phyloP scores from a whole-genome alignment of 169 alveolate genomes.

The Eimeria necatrix region DNA sequence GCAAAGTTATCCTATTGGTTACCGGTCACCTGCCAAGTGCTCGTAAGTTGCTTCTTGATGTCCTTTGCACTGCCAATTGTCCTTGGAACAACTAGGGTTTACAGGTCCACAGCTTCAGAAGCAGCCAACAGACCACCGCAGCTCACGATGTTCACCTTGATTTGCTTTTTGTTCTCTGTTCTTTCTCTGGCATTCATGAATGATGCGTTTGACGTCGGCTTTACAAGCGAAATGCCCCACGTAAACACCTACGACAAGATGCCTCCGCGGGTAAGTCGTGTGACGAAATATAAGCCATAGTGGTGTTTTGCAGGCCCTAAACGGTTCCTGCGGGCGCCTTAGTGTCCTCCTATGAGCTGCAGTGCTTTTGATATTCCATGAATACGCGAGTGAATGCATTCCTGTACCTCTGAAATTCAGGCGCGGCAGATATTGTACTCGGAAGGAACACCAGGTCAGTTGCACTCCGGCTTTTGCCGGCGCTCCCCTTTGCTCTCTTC shows the following conservation, averaged over 20 bases:
- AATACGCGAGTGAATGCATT: not conserved
- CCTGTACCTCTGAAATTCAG: not conserved
- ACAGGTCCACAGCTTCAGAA: too few relatives aligned
- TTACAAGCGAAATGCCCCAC: not conserved
- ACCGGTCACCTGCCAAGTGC: too few relatives aligned
- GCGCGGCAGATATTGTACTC: slow-evolving; percentile 79
- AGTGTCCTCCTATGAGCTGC: not conserved
- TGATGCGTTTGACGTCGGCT: slow-evolving; percentile 12
- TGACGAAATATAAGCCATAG: not conserved
- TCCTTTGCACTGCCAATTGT: too few relatives aligned
- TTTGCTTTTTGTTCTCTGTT: not conserved
- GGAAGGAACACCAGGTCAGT: slow-evolving; percentile 78
- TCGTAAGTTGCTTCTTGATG: too few relatives aligned
- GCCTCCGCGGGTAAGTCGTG: slow-evolving; percentile 48
- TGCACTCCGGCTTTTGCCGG: not conserved
- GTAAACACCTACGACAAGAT: slow-evolving; percentile 44
- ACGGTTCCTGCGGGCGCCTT: not conserved
- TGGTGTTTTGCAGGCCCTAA: too few relatives aligned
- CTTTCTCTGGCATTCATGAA: not conserved
- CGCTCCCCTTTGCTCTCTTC: not conserved
- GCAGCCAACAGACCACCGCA: not conserved
- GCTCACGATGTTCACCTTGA: slow-evolving; percentile 1
- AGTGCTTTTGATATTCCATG: not conserved
- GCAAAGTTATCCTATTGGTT: too few relatives aligned
- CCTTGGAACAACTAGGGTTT: too few relatives aligned